These are phyloP conservation scores for Cavenderia fasciculata DNA, from an alignment of 78 protist species.

Conservation along the genomic window DNA sequence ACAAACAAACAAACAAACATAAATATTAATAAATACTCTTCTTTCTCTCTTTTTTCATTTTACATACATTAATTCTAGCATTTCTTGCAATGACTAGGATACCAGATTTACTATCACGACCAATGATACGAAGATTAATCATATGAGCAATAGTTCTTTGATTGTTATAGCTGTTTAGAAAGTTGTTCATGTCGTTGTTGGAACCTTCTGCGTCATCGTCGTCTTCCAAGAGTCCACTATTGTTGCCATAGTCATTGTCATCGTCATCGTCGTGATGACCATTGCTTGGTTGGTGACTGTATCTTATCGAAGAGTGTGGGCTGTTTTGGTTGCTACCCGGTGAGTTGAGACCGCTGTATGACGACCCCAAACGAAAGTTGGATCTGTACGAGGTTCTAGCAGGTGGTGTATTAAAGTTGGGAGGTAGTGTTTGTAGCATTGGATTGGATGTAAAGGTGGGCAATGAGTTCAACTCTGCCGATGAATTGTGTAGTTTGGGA, in stretches of 20 bases:
- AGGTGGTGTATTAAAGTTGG: neutral
- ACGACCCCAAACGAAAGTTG: conserved; percentile 1
- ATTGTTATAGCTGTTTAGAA: neutral
- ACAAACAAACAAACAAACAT: neutral
- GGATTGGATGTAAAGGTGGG: neutral
- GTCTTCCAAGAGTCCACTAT: neutral
- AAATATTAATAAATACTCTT: too few relatives aligned
- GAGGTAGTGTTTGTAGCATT: neutral
- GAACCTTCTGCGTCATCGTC: neutral
- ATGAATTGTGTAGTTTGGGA: conserved; percentile 2
- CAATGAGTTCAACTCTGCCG: neutral
- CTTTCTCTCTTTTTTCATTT: too few relatives aligned
- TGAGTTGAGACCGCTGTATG: neutral
- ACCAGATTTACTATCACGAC: conserved; percentile 47
- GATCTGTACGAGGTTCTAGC: too few relatives aligned
- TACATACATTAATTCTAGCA: conserved; percentile 34
- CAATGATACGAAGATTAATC: conserved; percentile 50
- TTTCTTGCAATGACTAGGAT: conserved; percentile 24
- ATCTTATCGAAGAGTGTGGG: neutral
- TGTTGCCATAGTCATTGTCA: neutral
- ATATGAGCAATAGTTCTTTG: conserved; percentile 4
- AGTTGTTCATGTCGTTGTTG: neutral
- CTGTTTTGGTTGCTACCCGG: neutral
- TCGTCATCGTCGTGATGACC: conserved; percentile 1
- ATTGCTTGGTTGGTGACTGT: neutral